Base-by-base conservation (phyloP, 2,329 filamentous ascomycete species). In the Monosporascus sp. region DNA sequence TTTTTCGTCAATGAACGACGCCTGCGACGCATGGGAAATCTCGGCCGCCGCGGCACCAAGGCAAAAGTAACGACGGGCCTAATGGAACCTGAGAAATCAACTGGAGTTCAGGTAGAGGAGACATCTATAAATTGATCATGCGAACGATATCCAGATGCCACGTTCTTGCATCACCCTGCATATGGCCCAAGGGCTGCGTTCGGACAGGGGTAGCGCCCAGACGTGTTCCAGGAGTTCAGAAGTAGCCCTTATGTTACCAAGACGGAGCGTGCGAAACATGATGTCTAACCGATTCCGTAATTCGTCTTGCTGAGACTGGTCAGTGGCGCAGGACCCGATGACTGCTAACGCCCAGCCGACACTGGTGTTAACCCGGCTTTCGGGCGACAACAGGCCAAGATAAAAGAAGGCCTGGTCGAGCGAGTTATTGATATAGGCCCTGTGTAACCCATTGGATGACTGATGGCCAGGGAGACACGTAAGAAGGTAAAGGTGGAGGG, bases 71-170 rank as follows among this genome's bases (percentile, higher is more conserved):
- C 2, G 9, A 11, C 27, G 1, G 27, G 27, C 27, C 27, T 31
- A 11, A 11, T 31, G 27, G 27, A 2, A 5, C 20, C 15, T 6
- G 24, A 46, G 24, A 8, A 11, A 5, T 31, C 11, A 25, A 27
- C 11, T 46, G 7, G 7, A 44, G 41, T 6, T 44, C 20, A 9
- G 6, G 20, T 14, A n/a, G 41, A 44, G 17, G 9, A 11, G 9
- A 11, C 3, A 31, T 11, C 27, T 9, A n/a, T 6, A 14, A 24
- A 18, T 6, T 18, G n/a, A 55, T 66, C 58, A 77, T 20, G 75
- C 75, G 64, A 77, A 77, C 3, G 75, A 77, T 41, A 76, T 76
- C 74, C 72, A 75, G 35, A 77, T 75, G 52, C 75, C 70, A 38
- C 72, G 67, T 25, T 74, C 65, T 37, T 73, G 68, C 73, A 78